Evolutionary conservation across 2,329 filamentous ascomycete species (phyloP), one percentile per base, ranked within the genome.

Genomic region (Cladosporium sp.): DNA sequence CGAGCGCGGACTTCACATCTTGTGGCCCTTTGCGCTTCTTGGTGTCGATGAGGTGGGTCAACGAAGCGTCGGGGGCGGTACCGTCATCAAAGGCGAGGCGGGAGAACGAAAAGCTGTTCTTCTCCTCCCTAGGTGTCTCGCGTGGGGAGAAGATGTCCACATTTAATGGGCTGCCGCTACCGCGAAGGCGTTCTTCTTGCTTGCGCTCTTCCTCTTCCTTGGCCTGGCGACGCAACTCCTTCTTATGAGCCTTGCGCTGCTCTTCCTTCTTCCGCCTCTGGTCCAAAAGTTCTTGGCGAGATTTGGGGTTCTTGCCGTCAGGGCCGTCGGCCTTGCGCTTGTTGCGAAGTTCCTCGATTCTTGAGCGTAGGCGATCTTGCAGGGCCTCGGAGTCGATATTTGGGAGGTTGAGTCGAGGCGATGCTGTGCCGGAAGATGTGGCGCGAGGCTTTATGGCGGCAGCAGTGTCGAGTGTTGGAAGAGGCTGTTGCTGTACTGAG

Each of bases 51-150:
- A 90, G 80, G 52, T 80, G 81, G 5, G 82, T 82, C 21, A 91
- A 83, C 65, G 89, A 88, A 67, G 91, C 86, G 60, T 94, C 91
- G 58, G 96, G 84, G 68, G 90, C 86, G 61, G 92, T 86, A 46
- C 94, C 94, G 75, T 98, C 94, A 5, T 87, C 87, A 76, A 98
- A 99, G 12, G 92, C 88, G n/a, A 99, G 88, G 40, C 92, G 89
- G 35, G 93, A 93, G 77, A 98, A 99, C 6, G 92, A 88, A 76
- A 97, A 96, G 80, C 89, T 91, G 74, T 88, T 89, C 68, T 84
- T 75, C 35, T 76, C 72, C 52, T 67, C 69, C 28, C 79, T 78
- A n/a, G 84, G 82, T 26, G 61, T 56, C 18, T 71, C 67, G 56
- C 81, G 80, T 8, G 84, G 83, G 5, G 83, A 84, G 69, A 79